Evolutionary conservation across 495 filamentous ascomycete genomes (phyloP), one percentile per base, ranked within the genome.

Genomic region (Emericellopsis terricola): DNA sequence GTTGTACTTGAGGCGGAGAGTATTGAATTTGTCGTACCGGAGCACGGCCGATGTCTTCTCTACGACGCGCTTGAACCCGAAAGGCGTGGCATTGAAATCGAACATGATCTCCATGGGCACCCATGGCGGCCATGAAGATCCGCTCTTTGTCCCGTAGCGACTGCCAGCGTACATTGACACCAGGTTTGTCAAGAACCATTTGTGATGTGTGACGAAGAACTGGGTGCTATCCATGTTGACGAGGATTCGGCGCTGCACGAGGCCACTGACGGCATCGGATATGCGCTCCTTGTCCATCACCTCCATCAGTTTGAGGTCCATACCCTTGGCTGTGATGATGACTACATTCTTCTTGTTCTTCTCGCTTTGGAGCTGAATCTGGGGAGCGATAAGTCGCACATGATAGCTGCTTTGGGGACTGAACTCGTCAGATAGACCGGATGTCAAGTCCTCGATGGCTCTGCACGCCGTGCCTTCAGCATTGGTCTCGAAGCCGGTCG

Each of bases 21-120:
- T 89, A 52, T 97, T 97, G 66, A 86, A 94, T 53, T 96, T 96
- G 62, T 97, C 87, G 47, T 91, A 96, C 38, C 86, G 75, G 33
- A 97, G 62, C 49, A 73, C 85, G 21, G 87, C 87, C 2, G 89
- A 96, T 4, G 89, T 97, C 51, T 81, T 80, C 44, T 94, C 81
- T 28, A 97, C 82, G 19, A 96, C 83, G 18, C 91, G 71, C 41
- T 83, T 85, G 61, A 94, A 96, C 19, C 91, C 89, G 47, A 93
- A 94, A 1, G 89, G 87, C 47, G 86, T 78, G 14, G 78, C 60
- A 35, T 82, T 58, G 56, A 94, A 97, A 56, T 96, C 86, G 41
- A 94, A 94, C 78, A 94, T 94, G 38, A 91, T 81, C 56, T 97
- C 89, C 57, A 96, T 73, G 3, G 89, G 86, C 24, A 96, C 78